phyloP scores from a whole-genome alignment of 192 early-diverging fungal genomes.

The Coemansia guatemalensis region DNA sequence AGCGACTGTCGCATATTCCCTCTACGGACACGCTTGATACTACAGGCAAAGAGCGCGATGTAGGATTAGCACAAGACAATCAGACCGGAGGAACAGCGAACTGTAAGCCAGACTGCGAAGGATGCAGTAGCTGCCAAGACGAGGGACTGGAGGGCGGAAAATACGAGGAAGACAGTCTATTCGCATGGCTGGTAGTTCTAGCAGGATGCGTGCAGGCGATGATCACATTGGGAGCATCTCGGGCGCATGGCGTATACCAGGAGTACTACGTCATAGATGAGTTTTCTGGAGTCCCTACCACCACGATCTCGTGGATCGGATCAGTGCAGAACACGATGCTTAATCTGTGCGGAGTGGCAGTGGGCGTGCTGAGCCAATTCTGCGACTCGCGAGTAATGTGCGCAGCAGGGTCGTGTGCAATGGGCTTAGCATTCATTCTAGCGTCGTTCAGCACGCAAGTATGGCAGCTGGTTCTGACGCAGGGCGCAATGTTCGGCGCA shows the following conservation, averaged over 20 bases:
- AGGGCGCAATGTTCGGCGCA: slow-evolving; percentile 47
- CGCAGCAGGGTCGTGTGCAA: slow-evolving; percentile 15
- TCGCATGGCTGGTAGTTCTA: slow-evolving; percentile 37
- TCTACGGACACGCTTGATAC: neutral
- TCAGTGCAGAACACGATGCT: slow-evolving; percentile 47
- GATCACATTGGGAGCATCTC: slow-evolving; percentile 45
- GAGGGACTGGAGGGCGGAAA: neutral
- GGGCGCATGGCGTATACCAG: slow-evolving; percentile 52
- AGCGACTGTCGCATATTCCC: neutral
- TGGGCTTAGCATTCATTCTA: slow-evolving; percentile 42
- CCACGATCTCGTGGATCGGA: slow-evolving; percentile 49
- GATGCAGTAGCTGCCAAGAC: neutral
- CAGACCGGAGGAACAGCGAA: neutral
- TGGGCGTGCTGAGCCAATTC: slow-evolving; percentile 41
- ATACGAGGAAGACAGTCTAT: slow-evolving; percentile 32
- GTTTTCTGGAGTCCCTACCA: slow-evolving; percentile 20
- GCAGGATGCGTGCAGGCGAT: slow-evolving; percentile 44
- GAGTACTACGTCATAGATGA: slow-evolving; percentile 41
- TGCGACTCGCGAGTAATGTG: slow-evolving; percentile 31
- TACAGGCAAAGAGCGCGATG: neutral
- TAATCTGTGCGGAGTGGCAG: slow-evolving; percentile 43
- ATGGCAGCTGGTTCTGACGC: slow-evolving; percentile 55
- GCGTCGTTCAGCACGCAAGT: slow-evolving; percentile 54
- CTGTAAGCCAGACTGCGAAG: neutral
- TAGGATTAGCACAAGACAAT: neutral